Conservation (phyloP, 2,329 filamentous ascomycete species). For the Hypoxylon sp. region DNA sequence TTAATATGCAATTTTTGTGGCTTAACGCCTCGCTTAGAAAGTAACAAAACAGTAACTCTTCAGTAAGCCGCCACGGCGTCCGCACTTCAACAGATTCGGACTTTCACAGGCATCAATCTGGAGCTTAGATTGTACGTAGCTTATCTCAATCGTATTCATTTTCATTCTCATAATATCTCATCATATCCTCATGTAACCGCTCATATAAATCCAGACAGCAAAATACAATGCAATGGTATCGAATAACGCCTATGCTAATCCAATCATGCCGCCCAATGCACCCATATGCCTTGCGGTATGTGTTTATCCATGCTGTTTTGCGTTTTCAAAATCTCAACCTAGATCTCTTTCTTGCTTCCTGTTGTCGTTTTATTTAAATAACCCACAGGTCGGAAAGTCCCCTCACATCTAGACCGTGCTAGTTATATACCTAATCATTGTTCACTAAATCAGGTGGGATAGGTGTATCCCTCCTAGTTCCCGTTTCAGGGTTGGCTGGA, state of each 20-base stretch:
- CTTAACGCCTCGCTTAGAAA: too few species aligned
- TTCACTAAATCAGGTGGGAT: conserved; percentile 54
- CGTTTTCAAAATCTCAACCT: conserved; percentile 4
- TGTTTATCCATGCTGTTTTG: conserved; percentile 26
- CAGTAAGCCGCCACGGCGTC: too few species aligned
- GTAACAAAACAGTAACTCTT: too few species aligned
- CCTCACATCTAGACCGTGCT: background rate
- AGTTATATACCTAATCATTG: conserved; percentile 14
- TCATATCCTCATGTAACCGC: conserved; percentile 33
- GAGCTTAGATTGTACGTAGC: conserved; percentile 2
- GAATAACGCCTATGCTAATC: conserved; percentile 39
- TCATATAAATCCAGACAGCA: conserved; percentile 13
- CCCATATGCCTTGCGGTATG: conserved; percentile 44
- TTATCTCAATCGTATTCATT: conserved; percentile 4
- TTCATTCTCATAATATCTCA: conserved; percentile 1
- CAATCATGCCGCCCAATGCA: conserved; percentile 31
- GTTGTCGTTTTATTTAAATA: background rate
- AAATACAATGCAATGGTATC: conserved; percentile 44
- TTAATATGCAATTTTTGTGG: too few species aligned
- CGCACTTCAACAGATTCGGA: background rate
- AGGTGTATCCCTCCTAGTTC: conserved; percentile 56
- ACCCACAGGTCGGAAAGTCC: background rate
- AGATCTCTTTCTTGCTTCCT: background rate
- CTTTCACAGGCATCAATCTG: conserved; percentile 4
- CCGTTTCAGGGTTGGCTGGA: conserved; percentile 50